Conservation (phyloP, 805 yeast species). For the Barnettozyma pratensis region DNA sequence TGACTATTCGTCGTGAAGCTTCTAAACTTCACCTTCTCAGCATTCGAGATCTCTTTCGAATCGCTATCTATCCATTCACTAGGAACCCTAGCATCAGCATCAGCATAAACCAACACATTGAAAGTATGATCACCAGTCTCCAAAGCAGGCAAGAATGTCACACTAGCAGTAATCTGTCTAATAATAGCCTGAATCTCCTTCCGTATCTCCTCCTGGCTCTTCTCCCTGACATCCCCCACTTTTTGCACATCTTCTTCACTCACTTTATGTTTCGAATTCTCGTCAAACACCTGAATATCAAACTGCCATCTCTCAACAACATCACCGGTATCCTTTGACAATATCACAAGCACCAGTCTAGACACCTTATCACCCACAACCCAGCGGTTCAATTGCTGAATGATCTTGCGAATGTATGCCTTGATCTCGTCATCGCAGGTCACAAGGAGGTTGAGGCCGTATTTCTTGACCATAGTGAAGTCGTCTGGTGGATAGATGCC, state of each 20-base stretch:
- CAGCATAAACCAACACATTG: conserved; percentile 79
- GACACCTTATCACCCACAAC: conserved; percentile 62
- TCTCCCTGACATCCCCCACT: neutral
- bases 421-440: conserved; percentile 74
- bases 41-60: conserved; percentile 45
- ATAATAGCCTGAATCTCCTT: conserved; percentile 79
- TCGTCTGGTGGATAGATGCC: conserved; percentile 89
- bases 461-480: conserved; percentile 70
- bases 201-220: conserved; percentile 46
- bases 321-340: conserved; percentile 61
- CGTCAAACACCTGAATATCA: conserved; percentile 43
- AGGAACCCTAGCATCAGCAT: conserved; percentile 63
- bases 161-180: conserved; percentile 84
- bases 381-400: conserved; percentile 72
- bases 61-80: conserved; percentile 83
- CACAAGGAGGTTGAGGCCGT: conserved; percentile 69
- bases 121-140: conserved; percentile 65
- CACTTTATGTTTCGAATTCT: conserved; percentile 10
- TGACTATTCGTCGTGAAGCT: conserved; percentile 65
- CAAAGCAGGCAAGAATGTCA: conserved; percentile 76
- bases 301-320: conserved; percentile 87
- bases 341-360: conserved; percentile 65
- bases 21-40: conserved; percentile 66
- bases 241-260: no score
- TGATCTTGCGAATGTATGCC: conserved; percentile 58